Evolutionary conservation across 768 basidiomycete genomes (phyloP).

Genomic region (Lyophyllum semitale): DNA sequence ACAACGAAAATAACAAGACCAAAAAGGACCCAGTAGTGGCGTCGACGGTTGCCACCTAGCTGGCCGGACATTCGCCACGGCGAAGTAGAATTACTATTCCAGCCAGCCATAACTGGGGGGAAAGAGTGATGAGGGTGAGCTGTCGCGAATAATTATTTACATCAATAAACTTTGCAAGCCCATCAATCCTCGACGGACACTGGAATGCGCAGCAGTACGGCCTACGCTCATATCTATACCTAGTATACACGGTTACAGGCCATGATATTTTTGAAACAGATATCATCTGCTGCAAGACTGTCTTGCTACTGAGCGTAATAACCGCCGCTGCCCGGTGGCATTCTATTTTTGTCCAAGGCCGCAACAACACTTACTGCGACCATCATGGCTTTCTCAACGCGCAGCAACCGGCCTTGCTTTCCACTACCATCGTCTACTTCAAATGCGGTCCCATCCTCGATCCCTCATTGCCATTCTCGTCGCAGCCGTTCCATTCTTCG

Average conservation of each 20-base stretch:
- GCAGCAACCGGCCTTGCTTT: slow-evolving; percentile 3
- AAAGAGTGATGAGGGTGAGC: not conserved
- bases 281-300: no score
- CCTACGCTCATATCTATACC: no score
- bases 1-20: slow-evolving; percentile 15
- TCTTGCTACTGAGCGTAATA: no score
- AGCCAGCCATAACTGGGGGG: slow-evolving; percentile 15
- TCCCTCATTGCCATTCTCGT: slow-evolving; percentile 1
- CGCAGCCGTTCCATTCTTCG: not conserved
- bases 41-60: slow-evolving; percentile 13
- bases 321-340: no score
- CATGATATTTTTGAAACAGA: no score
- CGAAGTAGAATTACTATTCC: slow-evolving; percentile 18
- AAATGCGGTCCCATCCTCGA: not conserved
- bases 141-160: slow-evolving; percentile 1
- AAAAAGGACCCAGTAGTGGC: slow-evolving; percentile 19
- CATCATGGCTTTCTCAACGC: not conserved
- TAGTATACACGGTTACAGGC: no score
- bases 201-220: not conserved
- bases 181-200: not conserved
- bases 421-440: not conserved
- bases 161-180: not conserved
- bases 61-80: slow-evolving; percentile 18
- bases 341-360: not conserved
- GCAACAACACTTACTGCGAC: not conserved